Evolutionary conservation across 192 early-diverging fungal species (phyloP).

Genomic region (Spizellomyces punctatus): DNA sequence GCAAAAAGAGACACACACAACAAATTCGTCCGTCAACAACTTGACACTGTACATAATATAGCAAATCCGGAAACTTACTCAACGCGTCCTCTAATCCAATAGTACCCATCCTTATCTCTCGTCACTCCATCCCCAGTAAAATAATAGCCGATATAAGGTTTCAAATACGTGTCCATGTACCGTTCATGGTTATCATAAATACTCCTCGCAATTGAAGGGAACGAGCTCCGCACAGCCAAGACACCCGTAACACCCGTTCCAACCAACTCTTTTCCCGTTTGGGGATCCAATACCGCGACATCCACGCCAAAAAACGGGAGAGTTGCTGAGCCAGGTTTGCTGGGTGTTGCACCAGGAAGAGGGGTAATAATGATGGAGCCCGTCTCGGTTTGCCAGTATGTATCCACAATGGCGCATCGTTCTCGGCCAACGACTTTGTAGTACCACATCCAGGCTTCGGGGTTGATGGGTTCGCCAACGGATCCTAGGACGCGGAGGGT

Average conservation of each 20-base stretch:
- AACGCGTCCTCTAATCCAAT: constrained; percentile 93
- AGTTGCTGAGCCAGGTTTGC: constrained; percentile 95
- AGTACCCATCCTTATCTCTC: constrained; percentile 91
- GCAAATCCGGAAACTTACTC: constrained; percentile 16
- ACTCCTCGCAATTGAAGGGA: constrained; percentile 92
- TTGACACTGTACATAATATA: neutral
- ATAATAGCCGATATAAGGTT: constrained; percentile 89
- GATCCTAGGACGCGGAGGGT: constrained; percentile 89
- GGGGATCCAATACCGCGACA: constrained; percentile 80
- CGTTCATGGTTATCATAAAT: constrained; percentile 90
- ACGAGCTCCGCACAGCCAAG: constrained; percentile 80
- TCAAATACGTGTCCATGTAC: constrained; percentile 91
- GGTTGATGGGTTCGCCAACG: constrained; percentile 98
- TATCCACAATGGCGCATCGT: constrained; percentile 93
- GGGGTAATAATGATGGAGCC: constrained; percentile 92
- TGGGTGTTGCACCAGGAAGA: constrained; percentile 82
- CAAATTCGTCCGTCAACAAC: neutral
- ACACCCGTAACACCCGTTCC: constrained; percentile 92
- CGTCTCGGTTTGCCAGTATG: constrained; percentile 84
- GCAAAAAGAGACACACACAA: neutral
- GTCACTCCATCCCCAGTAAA: constrained; percentile 95
- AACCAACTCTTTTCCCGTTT: constrained; percentile 78
- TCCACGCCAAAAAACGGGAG: constrained; percentile 97
- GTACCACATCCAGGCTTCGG: constrained; percentile 98
- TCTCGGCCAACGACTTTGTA: constrained; percentile 84